Evolutionary conservation across 164 flowering plant genomes (phyloP).

Genomic region (Kingdonia uniflora): DNA sequence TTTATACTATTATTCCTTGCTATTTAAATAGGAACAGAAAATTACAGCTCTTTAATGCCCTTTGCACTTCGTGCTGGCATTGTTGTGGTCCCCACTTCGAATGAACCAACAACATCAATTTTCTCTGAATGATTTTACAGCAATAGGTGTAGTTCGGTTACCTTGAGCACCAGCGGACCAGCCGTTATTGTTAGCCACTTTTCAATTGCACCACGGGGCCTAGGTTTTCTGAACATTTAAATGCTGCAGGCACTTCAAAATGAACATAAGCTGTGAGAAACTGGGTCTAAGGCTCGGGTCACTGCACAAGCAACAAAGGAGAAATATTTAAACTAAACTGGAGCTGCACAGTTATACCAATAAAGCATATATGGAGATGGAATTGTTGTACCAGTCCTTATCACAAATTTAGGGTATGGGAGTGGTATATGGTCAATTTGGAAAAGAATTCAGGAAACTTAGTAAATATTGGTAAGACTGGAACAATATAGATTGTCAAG

Average conservation of each 20-base stretch:
- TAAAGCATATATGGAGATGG: not conserved
- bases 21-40: not conserved
- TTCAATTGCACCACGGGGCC: constrained; percentile 5
- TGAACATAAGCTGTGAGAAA: constrained; percentile 60
- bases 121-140: constrained; percentile 10
- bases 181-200: constrained; percentile 2
- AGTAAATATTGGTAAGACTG: no score
- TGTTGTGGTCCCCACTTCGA: constrained; percentile 46
- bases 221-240: constrained; percentile 27
- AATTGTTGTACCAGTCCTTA: not conserved
- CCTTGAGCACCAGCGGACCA: constrained; percentile 5
- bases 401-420: no score
- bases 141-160: constrained; percentile 18
- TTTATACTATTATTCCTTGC: no score
- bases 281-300: constrained; percentile 70
- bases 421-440: not conserved
- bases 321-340: not conserved
- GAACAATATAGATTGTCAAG: no score
- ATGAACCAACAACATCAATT: constrained; percentile 46
- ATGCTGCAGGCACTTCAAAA: constrained; percentile 45
- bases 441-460: not conserved
- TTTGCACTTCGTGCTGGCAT: constrained; percentile 21
- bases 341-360: not conserved
- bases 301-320: constrained; percentile 30
- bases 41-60: constrained; percentile 10